Percentiles rank a stretch among this genome's conserved stretches.
Conservation (phyloP, 768 basidiomycete genomes). For the Roridomyces roridus region DNA sequence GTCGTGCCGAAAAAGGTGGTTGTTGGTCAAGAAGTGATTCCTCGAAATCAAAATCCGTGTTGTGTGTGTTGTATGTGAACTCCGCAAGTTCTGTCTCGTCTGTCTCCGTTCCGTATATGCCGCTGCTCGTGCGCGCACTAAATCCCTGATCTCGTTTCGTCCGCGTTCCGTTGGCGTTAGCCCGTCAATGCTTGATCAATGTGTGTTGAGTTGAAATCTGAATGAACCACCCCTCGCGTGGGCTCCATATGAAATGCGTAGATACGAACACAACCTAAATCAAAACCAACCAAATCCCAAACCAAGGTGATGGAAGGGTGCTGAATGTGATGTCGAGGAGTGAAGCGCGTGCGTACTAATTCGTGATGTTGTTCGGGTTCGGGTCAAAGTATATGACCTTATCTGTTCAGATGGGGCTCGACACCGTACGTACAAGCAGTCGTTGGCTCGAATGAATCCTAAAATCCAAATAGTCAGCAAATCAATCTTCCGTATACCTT, state of each 20-base stretch:
- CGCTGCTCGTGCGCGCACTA: not conserved
- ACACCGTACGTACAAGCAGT: too few relatives aligned
- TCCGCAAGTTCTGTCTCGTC: not conserved
- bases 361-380: too few relatives aligned
- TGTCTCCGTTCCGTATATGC: not conserved
- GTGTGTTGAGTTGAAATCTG: conserved; percentile 9
- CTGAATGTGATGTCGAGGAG: too few relatives aligned
- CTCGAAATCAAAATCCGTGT: not conserved
- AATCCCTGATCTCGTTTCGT: conserved; percentile 1
- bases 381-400: too few relatives aligned
- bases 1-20: not conserved
- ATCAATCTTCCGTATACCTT: too few relatives aligned
- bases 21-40: conserved; percentile 1
- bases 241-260: conserved; percentile 22
- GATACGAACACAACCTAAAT: too few relatives aligned
- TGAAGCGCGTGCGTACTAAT: too few relatives aligned
- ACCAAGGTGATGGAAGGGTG: too few relatives aligned
- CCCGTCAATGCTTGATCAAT: conserved; percentile 2
- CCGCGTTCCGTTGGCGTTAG: not conserved
- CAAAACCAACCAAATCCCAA: too few relatives aligned
- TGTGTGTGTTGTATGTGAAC: not conserved
- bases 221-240: conserved; percentile 22
- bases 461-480: too few relatives aligned
- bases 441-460: too few relatives aligned
- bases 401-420: too few relatives aligned